These are phyloP conservation scores for Phalaenopsis aphrodite DNA, from an alignment of 106 monocot species.

Conservation along the genomic window DNA sequence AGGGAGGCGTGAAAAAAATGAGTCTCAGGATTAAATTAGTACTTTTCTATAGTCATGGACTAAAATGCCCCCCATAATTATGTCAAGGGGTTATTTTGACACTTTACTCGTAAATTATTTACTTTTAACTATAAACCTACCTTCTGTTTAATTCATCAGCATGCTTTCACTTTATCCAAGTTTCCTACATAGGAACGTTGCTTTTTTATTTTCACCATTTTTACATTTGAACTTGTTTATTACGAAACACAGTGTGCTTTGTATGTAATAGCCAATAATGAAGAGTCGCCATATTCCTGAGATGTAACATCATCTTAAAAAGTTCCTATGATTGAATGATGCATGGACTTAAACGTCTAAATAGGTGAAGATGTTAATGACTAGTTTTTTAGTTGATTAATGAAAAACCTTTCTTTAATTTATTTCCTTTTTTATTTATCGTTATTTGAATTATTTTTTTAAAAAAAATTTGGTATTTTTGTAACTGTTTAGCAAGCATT, in stretches of 20 bases:
- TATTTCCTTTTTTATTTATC: not conserved
- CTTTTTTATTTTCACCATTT: too few relatives aligned
- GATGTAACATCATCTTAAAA: not conserved
- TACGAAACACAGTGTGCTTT: not conserved
- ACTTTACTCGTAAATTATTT: not conserved
- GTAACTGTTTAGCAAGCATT: not conserved
- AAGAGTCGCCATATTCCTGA: not conserved
- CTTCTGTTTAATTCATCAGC: not conserved
- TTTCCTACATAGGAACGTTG: too few relatives aligned
- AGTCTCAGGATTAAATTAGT: too few relatives aligned
- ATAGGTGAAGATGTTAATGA: not conserved
- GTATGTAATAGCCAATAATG: not conserved
- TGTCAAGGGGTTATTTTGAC: too few relatives aligned
- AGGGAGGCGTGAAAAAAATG: too few relatives aligned
- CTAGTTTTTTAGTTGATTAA: not conserved
- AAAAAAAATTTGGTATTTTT: not conserved
- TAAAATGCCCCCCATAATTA: too few relatives aligned
- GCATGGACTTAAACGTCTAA: not conserved
- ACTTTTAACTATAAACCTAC: not conserved
- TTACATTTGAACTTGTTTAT: too few relatives aligned
- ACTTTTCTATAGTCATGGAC: too few relatives aligned
- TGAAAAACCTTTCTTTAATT: not conserved
- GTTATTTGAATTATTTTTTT: not conserved
- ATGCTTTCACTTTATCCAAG: not conserved
- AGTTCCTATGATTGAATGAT: not conserved